phyloP scores from a whole-genome alignment of 2,329 filamentous ascomycete species.

The Ophiocordyceps camponoti-saundersi region DNA sequence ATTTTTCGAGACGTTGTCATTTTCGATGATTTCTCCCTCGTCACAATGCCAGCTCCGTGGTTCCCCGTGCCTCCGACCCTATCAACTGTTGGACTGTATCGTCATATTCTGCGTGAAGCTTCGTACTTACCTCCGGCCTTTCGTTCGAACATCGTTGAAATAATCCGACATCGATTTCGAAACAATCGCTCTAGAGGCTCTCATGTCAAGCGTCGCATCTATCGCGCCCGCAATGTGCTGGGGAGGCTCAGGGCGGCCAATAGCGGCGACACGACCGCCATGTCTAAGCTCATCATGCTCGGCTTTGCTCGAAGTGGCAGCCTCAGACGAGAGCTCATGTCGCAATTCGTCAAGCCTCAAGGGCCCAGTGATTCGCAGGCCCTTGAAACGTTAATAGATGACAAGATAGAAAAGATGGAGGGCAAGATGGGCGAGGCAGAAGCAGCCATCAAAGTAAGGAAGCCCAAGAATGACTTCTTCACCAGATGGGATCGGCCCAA shows the following conservation, averaged over 20 bases:
- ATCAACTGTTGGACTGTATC: slow-evolving; percentile 26
- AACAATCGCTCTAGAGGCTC: slow-evolving; percentile 14
- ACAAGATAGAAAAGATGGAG: not conserved
- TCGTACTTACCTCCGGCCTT: slow-evolving; percentile 40
- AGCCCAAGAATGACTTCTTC: slow-evolving; percentile 17
- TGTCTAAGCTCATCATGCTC: slow-evolving; percentile 28
- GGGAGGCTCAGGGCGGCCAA: slow-evolving; percentile 35
- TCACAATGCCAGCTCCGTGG: slow-evolving; percentile 13
- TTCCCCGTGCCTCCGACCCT: slow-evolving; percentile 9
- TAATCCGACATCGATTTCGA: slow-evolving; percentile 30
- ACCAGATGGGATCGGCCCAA: slow-evolving; percentile 31
- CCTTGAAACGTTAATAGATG: slow-evolving; percentile 13
- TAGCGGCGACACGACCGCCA: slow-evolving; percentile 26
- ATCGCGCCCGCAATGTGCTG: slow-evolving; percentile 24
- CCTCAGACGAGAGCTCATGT: slow-evolving; percentile 29
- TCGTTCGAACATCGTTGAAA: slow-evolving; percentile 22
- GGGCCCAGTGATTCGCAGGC: slow-evolving; percentile 22
- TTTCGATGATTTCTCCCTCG: not conserved
- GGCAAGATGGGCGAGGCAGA: no score
- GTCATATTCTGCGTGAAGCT: slow-evolving; percentile 41
- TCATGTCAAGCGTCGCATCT: slow-evolving; percentile 14
- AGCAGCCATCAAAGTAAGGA: not conserved
- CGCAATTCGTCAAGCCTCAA: slow-evolving; percentile 17
- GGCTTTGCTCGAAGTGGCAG: slow-evolving; percentile 37
- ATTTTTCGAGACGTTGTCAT: not conserved